Base-by-base conservation (phyloP, 2,329 filamentous ascomycete species). In the Dactylellina drechsleri region DNA sequence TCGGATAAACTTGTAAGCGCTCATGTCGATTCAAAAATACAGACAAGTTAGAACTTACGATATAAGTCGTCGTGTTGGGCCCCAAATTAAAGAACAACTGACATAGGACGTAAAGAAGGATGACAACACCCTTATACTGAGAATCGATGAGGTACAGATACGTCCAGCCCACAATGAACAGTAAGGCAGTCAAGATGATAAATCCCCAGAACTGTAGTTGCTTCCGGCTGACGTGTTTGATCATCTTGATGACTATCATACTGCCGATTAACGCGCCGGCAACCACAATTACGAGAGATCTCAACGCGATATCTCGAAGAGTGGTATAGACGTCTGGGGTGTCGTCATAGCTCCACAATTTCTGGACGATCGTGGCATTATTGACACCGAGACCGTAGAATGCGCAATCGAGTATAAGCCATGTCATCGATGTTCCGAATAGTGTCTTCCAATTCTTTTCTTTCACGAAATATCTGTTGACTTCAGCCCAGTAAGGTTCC, bases 251-350 rank as follows among this genome's bases (percentile, higher is more conserved):
- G 0, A 90, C 91, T 15, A 92, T 86, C 90, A 91, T 87, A 78
- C 92, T 89, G 60, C 93, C 86, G 78, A 93, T 91, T 78, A 93
- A 83, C 83, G 93, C 92, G 12, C 91, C 91, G 18, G 92, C 86
- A 60, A 91, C 90, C 4, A 88, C 91, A 82, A 91, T 91, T 84
- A 88, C 89, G 76, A 92, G 85, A 80, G 85, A 85, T 78, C 91
- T 82, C 53, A 85, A 83, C 45, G 78, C 66, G 16, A 50, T 13
- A 45, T 41, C 47, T 70, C 76, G 12, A 60, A 70, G 15, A 20
- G 36, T 49, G 16, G 40, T 28, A 47, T 36, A 49, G 53, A 61
- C 20, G 15, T 61, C 58, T 7, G 58, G 58, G 28, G 49, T 43
- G 36, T 52, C 36, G 31, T 41, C 61, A 62, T 53, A 23, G 45